phyloP scores from a whole-genome alignment of 345 rosid genomes.

The Carallia brachiata region DNA sequence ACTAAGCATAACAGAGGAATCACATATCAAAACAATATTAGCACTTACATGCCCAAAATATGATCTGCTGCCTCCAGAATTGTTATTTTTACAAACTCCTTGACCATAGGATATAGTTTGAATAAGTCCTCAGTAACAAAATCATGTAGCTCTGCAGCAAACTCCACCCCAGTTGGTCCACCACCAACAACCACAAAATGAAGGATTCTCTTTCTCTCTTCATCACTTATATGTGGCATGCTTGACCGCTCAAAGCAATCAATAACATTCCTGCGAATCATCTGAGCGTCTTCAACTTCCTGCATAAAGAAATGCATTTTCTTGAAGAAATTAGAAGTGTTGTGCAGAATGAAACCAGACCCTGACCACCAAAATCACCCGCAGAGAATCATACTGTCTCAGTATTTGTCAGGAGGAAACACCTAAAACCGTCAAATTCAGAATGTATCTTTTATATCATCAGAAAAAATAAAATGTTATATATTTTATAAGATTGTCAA shows the following conservation, averaged over 20 bases:
- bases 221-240: slow-evolving; percentile 62
- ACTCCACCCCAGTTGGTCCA: slow-evolving; percentile 88
- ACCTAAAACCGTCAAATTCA: too few species aligned
- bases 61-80: slow-evolving; percentile 81
- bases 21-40: not conserved
- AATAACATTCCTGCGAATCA: slow-evolving; percentile 56
- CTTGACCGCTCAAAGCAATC: slow-evolving; percentile 70
- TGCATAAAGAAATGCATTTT: slow-evolving; percentile 16
- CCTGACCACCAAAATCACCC: not conserved
- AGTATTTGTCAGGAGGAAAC: not conserved
- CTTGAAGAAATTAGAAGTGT: not conserved
- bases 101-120: slow-evolving; percentile 51
- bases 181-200: slow-evolving; percentile 93
- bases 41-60: slow-evolving; percentile 67
- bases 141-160: slow-evolving; percentile 85
- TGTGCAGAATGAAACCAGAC: not conserved
- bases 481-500: not conserved
- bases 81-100: slow-evolving; percentile 52
- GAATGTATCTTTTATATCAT: too few species aligned
- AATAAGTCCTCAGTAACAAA: slow-evolving; percentile 60
- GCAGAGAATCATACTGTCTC: not conserved
- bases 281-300: slow-evolving; percentile 81
- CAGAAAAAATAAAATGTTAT: too few species aligned
- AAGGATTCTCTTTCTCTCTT: slow-evolving; percentile 64
- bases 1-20: too few species aligned